Evolutionary conservation across 345 rosid genomes (phyloP).

Genomic region (Corchorus olitorius): DNA sequence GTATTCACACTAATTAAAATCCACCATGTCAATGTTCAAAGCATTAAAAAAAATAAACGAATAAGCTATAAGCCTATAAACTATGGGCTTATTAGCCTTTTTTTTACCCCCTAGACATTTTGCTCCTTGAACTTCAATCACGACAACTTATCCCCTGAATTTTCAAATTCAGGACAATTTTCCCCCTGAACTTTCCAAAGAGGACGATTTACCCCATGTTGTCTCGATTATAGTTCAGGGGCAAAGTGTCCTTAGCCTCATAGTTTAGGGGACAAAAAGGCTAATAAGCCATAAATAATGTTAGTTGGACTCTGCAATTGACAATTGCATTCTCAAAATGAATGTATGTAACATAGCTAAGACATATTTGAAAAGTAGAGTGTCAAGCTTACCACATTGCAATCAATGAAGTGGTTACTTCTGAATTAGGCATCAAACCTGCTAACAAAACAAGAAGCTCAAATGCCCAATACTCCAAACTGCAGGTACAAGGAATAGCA

Average conservation of each 20-base stretch:
- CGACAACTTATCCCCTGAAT: too few relatives aligned
- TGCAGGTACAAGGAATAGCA: constrained; percentile 12
- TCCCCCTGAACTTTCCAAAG: too few relatives aligned
- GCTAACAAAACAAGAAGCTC: constrained; percentile 81
- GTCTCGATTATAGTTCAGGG: too few relatives aligned
- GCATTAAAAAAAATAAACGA: neutral
- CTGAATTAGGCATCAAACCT: constrained; percentile 66
- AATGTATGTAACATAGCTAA: neutral
- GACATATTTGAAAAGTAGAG: constrained; percentile 7
- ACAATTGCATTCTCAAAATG: neutral
- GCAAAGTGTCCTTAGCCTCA: too few relatives aligned
- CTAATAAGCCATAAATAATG: too few relatives aligned
- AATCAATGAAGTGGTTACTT: constrained; percentile 55
- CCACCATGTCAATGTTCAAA: neutral
- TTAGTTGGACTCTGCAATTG: neutral
- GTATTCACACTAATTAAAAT: constrained; percentile 52
- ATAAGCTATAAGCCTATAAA: neutral
- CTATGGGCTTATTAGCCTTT: too few relatives aligned
- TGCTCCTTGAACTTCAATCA: too few relatives aligned
- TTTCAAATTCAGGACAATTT: too few relatives aligned
- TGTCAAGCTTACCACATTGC: constrained; percentile 62
- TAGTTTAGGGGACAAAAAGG: too few relatives aligned
- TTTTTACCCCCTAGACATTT: too few relatives aligned
- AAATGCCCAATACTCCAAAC: constrained; percentile 88
- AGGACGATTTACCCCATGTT: too few relatives aligned